Evolutionary conservation across 1,139 yeast genomes (phyloP).

Genomic region (Candida glucosophila): DNA sequence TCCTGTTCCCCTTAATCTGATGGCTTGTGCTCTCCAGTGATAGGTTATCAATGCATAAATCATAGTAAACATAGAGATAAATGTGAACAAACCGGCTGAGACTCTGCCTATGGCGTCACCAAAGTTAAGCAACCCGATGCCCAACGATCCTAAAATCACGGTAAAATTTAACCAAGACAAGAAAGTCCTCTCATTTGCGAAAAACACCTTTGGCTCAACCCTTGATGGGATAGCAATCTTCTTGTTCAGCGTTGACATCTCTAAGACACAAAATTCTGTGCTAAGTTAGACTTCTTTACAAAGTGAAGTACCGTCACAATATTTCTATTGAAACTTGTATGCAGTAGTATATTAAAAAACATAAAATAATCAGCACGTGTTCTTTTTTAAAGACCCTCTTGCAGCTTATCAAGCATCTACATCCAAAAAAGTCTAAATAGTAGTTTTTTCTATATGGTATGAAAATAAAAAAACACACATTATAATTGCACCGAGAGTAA

Average conservation of each 20-base stretch:
- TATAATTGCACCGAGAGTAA: too few species aligned
- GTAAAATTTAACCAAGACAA: conserved; percentile 98
- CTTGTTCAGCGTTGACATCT: conserved; percentile 35
- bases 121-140: conserved; percentile 90
- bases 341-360: too few species aligned
- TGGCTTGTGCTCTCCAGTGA: conserved; percentile 99
- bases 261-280: too few species aligned
- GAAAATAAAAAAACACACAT: too few species aligned
- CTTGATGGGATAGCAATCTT: conserved; percentile 97
- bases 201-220: conserved; percentile 97
- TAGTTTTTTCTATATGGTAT: too few species aligned
- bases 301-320: too few species aligned
- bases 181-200: conserved; percentile 97
- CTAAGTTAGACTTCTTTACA: too few species aligned
- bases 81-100: conserved; percentile 88
- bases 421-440: too few species aligned
- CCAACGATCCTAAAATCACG: conserved; percentile 91
- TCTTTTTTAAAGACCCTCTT: too few species aligned
- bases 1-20: conserved; percentile 93
- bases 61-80: conserved; percentile 97
- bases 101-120: conserved; percentile 92
- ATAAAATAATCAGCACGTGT: too few species aligned
- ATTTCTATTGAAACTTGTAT: too few species aligned
- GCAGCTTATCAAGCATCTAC: too few species aligned
- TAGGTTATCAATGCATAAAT: conserved; percentile 88